Evolutionary conservation across 768 basidiomycete species (phyloP).

Genomic region (Candolleomyces eurysporus): DNA sequence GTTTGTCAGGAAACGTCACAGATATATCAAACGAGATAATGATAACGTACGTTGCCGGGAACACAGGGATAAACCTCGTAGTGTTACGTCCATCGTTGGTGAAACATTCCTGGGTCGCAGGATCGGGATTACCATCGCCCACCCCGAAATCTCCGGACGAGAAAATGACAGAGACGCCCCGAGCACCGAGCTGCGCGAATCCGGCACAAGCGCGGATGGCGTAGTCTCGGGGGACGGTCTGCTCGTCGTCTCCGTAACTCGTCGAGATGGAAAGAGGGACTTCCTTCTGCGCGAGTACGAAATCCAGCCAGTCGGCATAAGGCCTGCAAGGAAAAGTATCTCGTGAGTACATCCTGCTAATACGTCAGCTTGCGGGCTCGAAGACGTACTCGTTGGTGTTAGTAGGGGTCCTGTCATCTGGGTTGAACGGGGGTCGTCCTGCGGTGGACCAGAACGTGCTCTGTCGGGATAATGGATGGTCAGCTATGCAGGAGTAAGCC

Average conservation of each 20-base stretch:
- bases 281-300: conserved; percentile 41
- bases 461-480: neutral
- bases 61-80: conserved; percentile 53
- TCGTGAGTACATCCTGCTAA: neutral
- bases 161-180: conserved; percentile 72
- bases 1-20: neutral
- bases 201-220: conserved; percentile 54
- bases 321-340: conserved; percentile 9
- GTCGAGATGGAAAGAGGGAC: conserved; percentile 66
- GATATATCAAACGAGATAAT: neutral
- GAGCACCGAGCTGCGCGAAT: conserved; percentile 64
- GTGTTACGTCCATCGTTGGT: conserved; percentile 58
- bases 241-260: conserved; percentile 72
- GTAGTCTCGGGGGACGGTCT: conserved; percentile 59
- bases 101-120: conserved; percentile 50
- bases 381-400: conserved; percentile 32
- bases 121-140: conserved; percentile 58
- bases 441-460: conserved; percentile 60
- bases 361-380: neutral
- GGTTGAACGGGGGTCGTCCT: conserved; percentile 59
- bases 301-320: conserved; percentile 52
- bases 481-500: no score
- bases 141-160: conserved; percentile 70
- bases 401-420: conserved; percentile 38
- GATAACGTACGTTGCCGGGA: conserved; percentile 49